Evolutionary conservation across 345 rosid genomes (phyloP).

Genomic region (Acer yangbiense): DNA sequence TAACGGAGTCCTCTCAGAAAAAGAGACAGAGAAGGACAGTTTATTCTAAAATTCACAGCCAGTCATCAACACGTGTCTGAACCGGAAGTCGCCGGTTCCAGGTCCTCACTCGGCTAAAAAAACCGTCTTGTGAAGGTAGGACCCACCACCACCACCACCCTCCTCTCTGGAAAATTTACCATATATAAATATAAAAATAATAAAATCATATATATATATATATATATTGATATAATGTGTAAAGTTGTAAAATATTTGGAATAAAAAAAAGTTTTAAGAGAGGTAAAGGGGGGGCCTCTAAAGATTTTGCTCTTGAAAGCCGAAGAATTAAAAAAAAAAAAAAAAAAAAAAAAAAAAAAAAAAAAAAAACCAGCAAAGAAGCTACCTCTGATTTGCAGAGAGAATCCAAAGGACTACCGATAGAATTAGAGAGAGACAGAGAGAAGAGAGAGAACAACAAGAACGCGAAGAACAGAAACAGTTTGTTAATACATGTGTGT

Average conservation of each 20-base stretch:
- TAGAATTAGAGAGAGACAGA: constrained; percentile 1
- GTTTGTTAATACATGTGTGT: constrained; percentile 9
- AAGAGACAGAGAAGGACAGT: background rate
- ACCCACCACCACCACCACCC: constrained; percentile 10
- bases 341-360: background rate
- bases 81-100: constrained; percentile 32
- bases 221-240: background rate
- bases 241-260: background rate
- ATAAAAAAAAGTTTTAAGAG: constrained; percentile 28
- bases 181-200: background rate
- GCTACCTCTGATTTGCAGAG: constrained; percentile 67
- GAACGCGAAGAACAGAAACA: constrained; percentile 54
- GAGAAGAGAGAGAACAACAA: background rate
- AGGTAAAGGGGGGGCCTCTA: constrained; percentile 38
- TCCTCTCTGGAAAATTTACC: background rate
- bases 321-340: constrained; percentile 24
- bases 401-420: constrained; percentile 53
- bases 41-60: constrained; percentile 6
- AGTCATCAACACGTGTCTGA: constrained; percentile 47
- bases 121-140: background rate
- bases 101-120: constrained; percentile 17
- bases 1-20: constrained; percentile 17
- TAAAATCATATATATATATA: background rate
- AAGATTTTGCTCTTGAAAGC: constrained; percentile 50
- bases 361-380: background rate